Conservation (phyloP, 805 yeast species). For the Citeromyces nyonsensis region DNA sequence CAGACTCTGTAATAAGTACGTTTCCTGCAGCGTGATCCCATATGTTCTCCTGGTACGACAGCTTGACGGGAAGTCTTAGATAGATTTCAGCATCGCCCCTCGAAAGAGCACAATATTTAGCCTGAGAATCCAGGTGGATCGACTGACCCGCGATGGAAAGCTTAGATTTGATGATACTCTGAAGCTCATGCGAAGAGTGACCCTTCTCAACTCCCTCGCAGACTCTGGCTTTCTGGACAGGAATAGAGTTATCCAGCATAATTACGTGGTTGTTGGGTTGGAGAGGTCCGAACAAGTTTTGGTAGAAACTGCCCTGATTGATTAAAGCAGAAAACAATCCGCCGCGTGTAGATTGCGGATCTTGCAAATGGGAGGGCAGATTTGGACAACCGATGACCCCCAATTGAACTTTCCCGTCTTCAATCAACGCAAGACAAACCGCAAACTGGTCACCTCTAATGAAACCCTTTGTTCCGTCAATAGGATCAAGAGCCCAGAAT, state of each 20-base stretch:
- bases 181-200: conserved; percentile 85
- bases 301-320: conserved; percentile 53
- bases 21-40: conserved; percentile 99
- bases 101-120: conserved; percentile 83
- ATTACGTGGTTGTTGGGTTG: conserved; percentile 26
- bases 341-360: conserved; percentile 34
- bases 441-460: conserved; percentile 94
- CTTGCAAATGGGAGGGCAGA: conserved; percentile 34
- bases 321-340: conserved; percentile 60
- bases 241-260: conserved; percentile 30
- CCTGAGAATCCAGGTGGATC: conserved; percentile 87
- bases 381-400: conserved; percentile 98
- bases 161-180: conserved; percentile 50
- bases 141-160: conserved; percentile 43
- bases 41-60: conserved; percentile 76
- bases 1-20: conserved; percentile 74
- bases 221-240: conserved; percentile 40
- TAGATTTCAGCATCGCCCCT: conserved; percentile 89
- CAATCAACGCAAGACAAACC: conserved; percentile 82
- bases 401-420: conserved; percentile 68
- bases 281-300: conserved; percentile 18
- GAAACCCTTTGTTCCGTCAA: conserved; percentile 96
- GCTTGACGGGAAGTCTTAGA: conserved; percentile 69
- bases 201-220: conserved; percentile 93
- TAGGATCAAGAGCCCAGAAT: conserved; percentile 96